phyloP scores from a whole-genome alignment of 176 grass and related monocot species.

The Paspalum vaginatum region DNA sequence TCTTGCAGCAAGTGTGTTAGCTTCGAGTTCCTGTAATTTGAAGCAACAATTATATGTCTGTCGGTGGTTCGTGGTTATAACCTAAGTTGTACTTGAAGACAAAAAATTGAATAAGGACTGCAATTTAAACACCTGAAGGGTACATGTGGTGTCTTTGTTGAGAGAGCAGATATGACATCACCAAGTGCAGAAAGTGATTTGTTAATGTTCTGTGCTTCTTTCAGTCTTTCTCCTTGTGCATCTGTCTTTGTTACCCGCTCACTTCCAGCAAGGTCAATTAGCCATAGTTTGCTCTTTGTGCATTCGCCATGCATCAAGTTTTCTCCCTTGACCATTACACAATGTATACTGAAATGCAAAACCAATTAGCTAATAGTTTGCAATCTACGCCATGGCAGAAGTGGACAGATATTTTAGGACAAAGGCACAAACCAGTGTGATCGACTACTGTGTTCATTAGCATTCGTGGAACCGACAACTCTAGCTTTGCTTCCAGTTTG shows the following conservation, averaged over 20 bases:
- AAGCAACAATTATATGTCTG: constrained; percentile 3
- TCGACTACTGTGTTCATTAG: constrained; percentile 96
- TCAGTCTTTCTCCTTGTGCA: constrained; percentile 95
- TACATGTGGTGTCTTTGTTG: constrained; percentile 85
- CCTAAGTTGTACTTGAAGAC: constrained; percentile 12
- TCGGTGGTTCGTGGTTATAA: background rate
- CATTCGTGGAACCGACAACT: constrained; percentile 83
- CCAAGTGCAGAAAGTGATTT: constrained; percentile 97
- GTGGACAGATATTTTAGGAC: background rate
- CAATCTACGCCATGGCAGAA: background rate
- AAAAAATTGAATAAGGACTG: background rate
- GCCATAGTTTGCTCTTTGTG: constrained; percentile 86
- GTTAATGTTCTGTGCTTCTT: constrained; percentile 94
- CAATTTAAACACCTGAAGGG: constrained; percentile 77
- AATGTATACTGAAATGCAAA: constrained; percentile 74
- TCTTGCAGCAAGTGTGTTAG: constrained; percentile 94
- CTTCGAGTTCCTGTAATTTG: constrained; percentile 81
- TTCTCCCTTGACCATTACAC: constrained; percentile 94
- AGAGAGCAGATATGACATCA: constrained; percentile 95
- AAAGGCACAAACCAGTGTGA: constrained; percentile 64
- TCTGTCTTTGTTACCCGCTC: constrained; percentile 92
- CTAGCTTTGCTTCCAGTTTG: constrained; percentile 93
- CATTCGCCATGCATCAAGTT: constrained; percentile 82
- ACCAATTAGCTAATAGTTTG: background rate
- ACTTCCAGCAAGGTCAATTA: constrained; percentile 94